A percentile compares a stretch with the other conserved stretches of the same genome.
Conservation (phyloP, 371 early-diverging fungal species). For the Saksenaea oblongispora region DNA sequence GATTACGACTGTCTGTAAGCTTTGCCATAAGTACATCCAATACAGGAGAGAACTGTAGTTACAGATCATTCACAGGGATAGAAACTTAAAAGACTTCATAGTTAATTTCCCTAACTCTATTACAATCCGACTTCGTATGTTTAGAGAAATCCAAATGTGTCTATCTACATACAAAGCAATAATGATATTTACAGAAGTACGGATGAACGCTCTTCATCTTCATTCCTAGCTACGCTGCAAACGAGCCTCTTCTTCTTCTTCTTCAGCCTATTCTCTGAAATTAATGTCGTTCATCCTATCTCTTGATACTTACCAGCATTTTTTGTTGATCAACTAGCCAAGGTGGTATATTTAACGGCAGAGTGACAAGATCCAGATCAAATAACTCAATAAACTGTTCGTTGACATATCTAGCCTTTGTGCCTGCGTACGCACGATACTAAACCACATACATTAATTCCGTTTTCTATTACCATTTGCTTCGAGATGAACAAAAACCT, state of each 20-base stretch:
- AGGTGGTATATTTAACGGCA: constrained; percentile 73
- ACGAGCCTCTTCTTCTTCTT: not conserved
- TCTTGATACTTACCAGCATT: constrained; percentile 37
- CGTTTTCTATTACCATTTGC: not conserved
- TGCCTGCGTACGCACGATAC: constrained; percentile 91
- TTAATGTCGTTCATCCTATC: not conserved
- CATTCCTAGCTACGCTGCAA: not conserved
- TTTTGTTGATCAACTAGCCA: constrained; percentile 79
- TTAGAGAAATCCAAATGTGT: too few species aligned
- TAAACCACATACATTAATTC: constrained; percentile 18
- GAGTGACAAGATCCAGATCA: constrained; percentile 86
- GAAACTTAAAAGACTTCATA: too few species aligned
- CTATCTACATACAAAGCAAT: too few species aligned
- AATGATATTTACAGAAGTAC: too few species aligned
- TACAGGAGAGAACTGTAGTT: too few species aligned
- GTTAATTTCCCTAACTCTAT: too few species aligned
- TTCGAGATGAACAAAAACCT: constrained; percentile 52
- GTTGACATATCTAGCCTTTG: constrained; percentile 81
- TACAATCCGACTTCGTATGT: too few species aligned
- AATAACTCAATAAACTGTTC: constrained; percentile 96
- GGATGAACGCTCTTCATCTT: not conserved
- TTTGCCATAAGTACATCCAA: too few species aligned
- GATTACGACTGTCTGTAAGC: too few species aligned
- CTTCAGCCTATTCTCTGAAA: not conserved
- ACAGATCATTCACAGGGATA: too few species aligned